Percentiles rank a stretch among this genome's conserved stretches.
phyloP scores from a whole-genome alignment of 2,329 filamentous ascomycete species.

The Sporothrix sp. region DNA sequence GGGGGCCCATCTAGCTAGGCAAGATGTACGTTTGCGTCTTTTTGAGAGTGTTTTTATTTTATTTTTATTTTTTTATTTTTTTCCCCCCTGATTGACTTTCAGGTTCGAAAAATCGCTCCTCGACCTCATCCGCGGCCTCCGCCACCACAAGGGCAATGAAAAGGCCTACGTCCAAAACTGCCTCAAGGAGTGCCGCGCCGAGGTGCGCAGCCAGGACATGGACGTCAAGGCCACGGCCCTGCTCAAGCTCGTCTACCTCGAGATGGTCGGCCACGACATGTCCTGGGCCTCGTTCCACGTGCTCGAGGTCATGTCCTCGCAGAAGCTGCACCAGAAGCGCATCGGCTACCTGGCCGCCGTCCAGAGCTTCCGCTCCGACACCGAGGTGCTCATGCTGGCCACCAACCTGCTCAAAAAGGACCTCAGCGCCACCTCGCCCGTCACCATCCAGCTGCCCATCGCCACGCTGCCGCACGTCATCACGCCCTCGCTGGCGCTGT shows the following conservation, averaged over 20 bases:
- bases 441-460: slow-evolving; percentile 76
- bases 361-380: slow-evolving; percentile 91
- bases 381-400: slow-evolving; percentile 93
- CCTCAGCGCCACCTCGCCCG: slow-evolving; percentile 60
- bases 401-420: slow-evolving; percentile 97
- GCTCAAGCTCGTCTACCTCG: slow-evolving; percentile 90
- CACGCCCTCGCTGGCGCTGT: slow-evolving; percentile 83
- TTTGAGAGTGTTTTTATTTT: slow-evolving; percentile 14
- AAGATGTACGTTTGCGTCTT: slow-evolving; percentile 7
- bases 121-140: slow-evolving; percentile 92
- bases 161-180: slow-evolving; percentile 90
- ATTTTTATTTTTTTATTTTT: slow-evolving; percentile 15
- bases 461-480: slow-evolving; percentile 89
- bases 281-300: slow-evolving; percentile 98
- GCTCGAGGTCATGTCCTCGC: slow-evolving; percentile 95
- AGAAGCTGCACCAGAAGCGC: slow-evolving; percentile 89
- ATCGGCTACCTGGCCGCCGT: slow-evolving; percentile 92
- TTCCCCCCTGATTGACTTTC: background rate
- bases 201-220: slow-evolving; percentile 91
- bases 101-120: slow-evolving; percentile 99
- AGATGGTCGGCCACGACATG: slow-evolving; percentile 99
- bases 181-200: slow-evolving; percentile 87
- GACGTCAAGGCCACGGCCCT: slow-evolving; percentile 94
- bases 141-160: slow-evolving; percentile 92
- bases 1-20: background rate